A percentile compares a stretch with the other conserved stretches of the same genome.
Evolutionary conservation across 495 filamentous ascomycete genomes (phyloP).

Genomic region (Aspergillus nidulans): DNA sequence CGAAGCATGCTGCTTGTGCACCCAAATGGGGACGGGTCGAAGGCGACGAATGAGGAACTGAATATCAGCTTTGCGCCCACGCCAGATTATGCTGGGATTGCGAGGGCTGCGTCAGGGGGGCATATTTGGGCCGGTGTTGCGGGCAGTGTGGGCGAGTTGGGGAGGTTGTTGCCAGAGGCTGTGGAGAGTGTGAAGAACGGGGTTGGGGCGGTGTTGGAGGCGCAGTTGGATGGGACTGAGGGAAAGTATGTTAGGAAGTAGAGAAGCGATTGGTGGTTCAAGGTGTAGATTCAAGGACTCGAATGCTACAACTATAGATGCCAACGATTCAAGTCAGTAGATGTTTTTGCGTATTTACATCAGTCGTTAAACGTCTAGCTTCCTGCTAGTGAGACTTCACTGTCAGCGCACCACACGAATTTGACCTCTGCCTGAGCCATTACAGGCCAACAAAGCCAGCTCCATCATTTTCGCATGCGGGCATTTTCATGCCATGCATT

Average conservation of each 20-base stretch:
- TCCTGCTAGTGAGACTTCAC: no score
- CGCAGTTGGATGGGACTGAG: constrained; percentile 41
- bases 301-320: no score
- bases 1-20: constrained; percentile 76
- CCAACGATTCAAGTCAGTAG: no score
- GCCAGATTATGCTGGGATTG: constrained; percentile 89
- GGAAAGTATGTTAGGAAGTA: constrained; percentile 38
- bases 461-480: constrained; percentile 25
- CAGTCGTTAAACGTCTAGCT: no score
- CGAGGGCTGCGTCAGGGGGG: constrained; percentile 81
- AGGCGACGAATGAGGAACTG: constrained; percentile 76
- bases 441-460: constrained; percentile 30
- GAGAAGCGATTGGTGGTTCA: neutral
- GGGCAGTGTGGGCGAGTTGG: constrained; percentile 57
- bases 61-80: constrained; percentile 84
- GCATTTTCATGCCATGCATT: constrained; percentile 60
- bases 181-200: constrained; percentile 64
- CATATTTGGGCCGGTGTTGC: constrained; percentile 67
- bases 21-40: constrained; percentile 72
- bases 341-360: no score
- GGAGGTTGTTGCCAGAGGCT: constrained; percentile 57
- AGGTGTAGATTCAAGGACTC: no score
- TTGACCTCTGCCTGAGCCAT: neutral
- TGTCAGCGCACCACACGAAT: no score
- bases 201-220: constrained; percentile 63